These are phyloP conservation scores for Nepenthes gracilis DNA, from an alignment of 148 eudicot genomes.

Conservation along the genomic window DNA sequence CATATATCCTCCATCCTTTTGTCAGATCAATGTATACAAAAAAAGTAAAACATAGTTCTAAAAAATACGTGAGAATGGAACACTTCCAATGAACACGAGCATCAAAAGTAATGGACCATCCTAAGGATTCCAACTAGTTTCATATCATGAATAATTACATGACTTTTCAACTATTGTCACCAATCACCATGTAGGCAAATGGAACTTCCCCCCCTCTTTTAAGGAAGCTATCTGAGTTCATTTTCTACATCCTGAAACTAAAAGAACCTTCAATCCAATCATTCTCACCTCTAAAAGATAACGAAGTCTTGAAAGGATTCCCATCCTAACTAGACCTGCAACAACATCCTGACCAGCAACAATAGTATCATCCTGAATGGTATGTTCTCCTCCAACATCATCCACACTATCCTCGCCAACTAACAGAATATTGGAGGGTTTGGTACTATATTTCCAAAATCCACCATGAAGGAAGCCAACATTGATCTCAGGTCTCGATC, in stretches of 20 bases:
- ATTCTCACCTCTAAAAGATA: constrained; percentile 75
- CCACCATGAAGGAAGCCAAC: constrained; percentile 84
- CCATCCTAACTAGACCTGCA: constrained; percentile 96
- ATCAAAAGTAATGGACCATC: too few relatives aligned
- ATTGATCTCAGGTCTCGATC: constrained; percentile 66
- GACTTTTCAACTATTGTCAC: too few relatives aligned
- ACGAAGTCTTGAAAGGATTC: constrained; percentile 56
- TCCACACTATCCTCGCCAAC: constrained; percentile 25
- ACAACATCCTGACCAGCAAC: constrained; percentile 83
- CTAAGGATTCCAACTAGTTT: too few relatives aligned
- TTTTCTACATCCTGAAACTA: not conserved
- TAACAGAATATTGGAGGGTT: constrained; percentile 55
- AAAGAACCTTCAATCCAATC: not conserved
- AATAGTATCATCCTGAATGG: constrained; percentile 77
- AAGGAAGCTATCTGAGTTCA: not conserved
- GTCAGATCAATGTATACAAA: too few relatives aligned
- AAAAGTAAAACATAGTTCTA: too few relatives aligned
- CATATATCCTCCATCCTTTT: too few relatives aligned
- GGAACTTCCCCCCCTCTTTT: not conserved
- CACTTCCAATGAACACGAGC: too few relatives aligned
- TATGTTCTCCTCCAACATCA: constrained; percentile 50
- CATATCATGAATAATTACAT: too few relatives aligned
- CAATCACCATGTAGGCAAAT: too few relatives aligned
- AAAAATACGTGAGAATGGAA: too few relatives aligned
- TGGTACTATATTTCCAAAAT: constrained; percentile 87